A percentile compares a stretch with the other conserved stretches of the same genome.
phyloP scores from a whole-genome alignment of 2,329 filamentous ascomycete genomes.

The Fusarium hainanense region DNA sequence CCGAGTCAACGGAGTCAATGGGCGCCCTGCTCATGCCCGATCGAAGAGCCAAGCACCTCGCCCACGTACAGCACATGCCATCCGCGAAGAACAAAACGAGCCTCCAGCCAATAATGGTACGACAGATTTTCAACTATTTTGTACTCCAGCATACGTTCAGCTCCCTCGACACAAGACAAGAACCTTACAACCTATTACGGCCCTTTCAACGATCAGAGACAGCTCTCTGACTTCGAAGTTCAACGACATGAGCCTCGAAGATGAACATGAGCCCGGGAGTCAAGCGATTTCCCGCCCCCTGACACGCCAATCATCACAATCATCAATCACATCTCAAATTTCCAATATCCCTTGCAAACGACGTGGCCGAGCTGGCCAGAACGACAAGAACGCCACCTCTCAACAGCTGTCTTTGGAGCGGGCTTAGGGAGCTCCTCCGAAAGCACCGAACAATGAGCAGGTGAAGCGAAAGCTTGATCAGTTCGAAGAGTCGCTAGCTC shows the following conservation, averaged over 20 bases:
- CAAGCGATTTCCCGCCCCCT: slow-evolving; percentile 59
- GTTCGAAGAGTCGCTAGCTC: slow-evolving; percentile 49
- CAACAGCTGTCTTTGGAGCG: slow-evolving; percentile 37
- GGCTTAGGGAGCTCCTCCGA: slow-evolving; percentile 50
- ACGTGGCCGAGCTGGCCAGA: slow-evolving; percentile 39
- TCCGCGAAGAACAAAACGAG: slow-evolving; percentile 54
- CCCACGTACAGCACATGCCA: slow-evolving; percentile 56
- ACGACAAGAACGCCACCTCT: slow-evolving; percentile 23
- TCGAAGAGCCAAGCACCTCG: slow-evolving; percentile 53
- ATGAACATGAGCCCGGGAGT: slow-evolving; percentile 50
- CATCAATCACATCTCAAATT: slow-evolving; percentile 36
- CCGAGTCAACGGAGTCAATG: slow-evolving; percentile 37
- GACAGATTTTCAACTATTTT: slow-evolving; percentile 34
- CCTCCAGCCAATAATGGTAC: slow-evolving; percentile 53
- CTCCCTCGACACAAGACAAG: slow-evolving; percentile 44
- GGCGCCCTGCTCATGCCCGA: slow-evolving; percentile 60
- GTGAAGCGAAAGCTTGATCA: slow-evolving; percentile 49
- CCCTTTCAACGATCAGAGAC: slow-evolving; percentile 53
- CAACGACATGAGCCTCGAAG: slow-evolving; percentile 54
- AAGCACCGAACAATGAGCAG: slow-evolving; percentile 50
- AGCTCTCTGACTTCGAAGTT: slow-evolving; percentile 57
- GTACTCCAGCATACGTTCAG: slow-evolving; percentile 20
- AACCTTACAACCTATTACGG: slow-evolving; percentile 45
- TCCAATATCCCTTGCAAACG: slow-evolving; percentile 48
- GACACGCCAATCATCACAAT: slow-evolving; percentile 41